Conservation (phyloP, 2,329 filamentous ascomycete genomes). For the Claviceps digitariae region DNA sequence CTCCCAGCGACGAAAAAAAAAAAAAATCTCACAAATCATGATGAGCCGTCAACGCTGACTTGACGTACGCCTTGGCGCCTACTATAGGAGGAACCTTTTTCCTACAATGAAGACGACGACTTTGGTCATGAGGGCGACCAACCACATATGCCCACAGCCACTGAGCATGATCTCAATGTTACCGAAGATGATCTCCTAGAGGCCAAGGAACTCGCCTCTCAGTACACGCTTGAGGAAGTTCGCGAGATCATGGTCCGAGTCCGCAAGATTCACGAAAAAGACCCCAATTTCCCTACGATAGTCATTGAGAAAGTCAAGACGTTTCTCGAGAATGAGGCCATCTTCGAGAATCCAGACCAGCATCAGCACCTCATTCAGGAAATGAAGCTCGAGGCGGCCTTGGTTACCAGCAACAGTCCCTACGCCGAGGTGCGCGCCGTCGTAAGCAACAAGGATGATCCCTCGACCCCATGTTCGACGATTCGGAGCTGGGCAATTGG, state of each 20-base stretch:
- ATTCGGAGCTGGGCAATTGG: conserved; percentile 42
- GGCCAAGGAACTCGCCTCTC: conserved; percentile 29
- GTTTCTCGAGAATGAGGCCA: conserved; percentile 29
- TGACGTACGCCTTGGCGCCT: background rate
- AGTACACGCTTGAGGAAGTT: conserved; percentile 29
- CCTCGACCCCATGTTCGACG: conserved; percentile 35
- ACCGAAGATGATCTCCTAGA: conserved; percentile 33
- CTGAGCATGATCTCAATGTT: conserved; percentile 29
- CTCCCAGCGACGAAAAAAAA: background rate
- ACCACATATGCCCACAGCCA: conserved; percentile 8
- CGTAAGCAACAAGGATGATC: conserved; percentile 41
- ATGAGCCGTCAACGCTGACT: background rate
- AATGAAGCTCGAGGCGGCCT: conserved; percentile 41
- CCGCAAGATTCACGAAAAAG: conserved; percentile 26
- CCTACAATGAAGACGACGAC: conserved; percentile 25
- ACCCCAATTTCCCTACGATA: conserved; percentile 27
- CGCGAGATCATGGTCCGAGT: conserved; percentile 28
- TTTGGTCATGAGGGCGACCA: conserved; percentile 18
- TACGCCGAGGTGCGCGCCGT: conserved; percentile 44
- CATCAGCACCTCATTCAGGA: conserved; percentile 34
- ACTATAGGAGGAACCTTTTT: conserved; percentile 22
- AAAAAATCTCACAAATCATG: background rate
- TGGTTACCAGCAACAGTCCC: conserved; percentile 41
- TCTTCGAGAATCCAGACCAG: conserved; percentile 31
- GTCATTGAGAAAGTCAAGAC: conserved; percentile 27